These are phyloP conservation scores for Pyrrhoderma noxium DNA, from an alignment of 1,284 basidiomycete species.

Conservation along the genomic window DNA sequence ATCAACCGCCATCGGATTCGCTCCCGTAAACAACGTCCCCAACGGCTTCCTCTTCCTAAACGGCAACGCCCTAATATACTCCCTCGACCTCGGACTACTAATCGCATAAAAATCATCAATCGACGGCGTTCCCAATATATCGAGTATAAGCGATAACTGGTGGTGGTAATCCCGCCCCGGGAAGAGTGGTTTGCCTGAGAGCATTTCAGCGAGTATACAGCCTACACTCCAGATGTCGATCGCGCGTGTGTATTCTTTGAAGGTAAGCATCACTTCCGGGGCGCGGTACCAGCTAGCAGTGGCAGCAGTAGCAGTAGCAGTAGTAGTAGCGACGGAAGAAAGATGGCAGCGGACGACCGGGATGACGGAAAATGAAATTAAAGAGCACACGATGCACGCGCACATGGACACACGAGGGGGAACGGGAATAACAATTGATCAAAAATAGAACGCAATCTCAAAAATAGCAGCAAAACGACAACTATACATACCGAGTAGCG, in stretches of 20 bases:
- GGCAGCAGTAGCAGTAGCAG: not conserved
- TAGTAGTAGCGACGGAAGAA: no score
- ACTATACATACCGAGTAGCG: constrained; percentile 58
- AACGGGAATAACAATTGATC: no score
- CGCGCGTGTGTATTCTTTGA: constrained; percentile 88
- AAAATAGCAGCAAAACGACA: constrained; percentile 9
- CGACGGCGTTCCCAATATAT: constrained; percentile 84
- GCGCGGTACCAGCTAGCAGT: constrained; percentile 80
- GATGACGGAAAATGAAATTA: no score
- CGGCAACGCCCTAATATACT: constrained; percentile 89
- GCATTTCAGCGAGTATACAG: constrained; percentile 91
- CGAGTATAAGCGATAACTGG: constrained; percentile 80
- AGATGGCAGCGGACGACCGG: no score
- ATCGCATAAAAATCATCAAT: constrained; percentile 93
- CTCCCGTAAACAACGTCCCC: constrained; percentile 66
- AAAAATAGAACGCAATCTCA: no score
- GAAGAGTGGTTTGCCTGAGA: constrained; percentile 85
- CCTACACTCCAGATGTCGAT: constrained; percentile 94
- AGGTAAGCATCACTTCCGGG: constrained; percentile 93
- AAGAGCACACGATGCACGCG: no score
- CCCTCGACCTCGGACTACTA: constrained; percentile 76
- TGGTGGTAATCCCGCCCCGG: constrained; percentile 91
- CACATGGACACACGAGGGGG: no score
- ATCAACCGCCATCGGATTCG: constrained; percentile 85
- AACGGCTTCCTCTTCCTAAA: constrained; percentile 86